Conservation (phyloP, 1,284 basidiomycete species). For the Irpex sp. region DNA sequence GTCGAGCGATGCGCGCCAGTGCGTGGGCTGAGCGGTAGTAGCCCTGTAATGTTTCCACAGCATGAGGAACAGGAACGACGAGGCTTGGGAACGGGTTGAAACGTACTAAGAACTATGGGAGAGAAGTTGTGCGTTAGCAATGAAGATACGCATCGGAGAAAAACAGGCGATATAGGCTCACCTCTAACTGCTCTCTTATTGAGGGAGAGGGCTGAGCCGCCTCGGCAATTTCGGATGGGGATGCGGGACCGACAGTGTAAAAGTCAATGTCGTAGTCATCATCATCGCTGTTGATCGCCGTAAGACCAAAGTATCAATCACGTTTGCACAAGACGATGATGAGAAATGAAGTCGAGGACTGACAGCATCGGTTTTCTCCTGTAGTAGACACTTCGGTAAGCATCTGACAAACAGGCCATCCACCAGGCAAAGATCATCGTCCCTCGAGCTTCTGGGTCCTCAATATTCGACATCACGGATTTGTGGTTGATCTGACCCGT, state of each 20-base stretch:
- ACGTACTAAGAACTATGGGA: slow-evolving; percentile 12
- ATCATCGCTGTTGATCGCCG: slow-evolving; percentile 37
- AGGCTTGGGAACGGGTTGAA: slow-evolving; percentile 6
- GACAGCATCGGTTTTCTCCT: slow-evolving; percentile 58
- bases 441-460: slow-evolving; percentile 65
- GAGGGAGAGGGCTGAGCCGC: slow-evolving; percentile 46
- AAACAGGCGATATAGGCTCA: slow-evolving; percentile 25
- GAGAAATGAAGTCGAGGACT: slow-evolving; percentile 30
- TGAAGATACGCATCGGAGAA: not conserved
- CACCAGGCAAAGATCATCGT: slow-evolving; percentile 87
- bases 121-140: not conserved
- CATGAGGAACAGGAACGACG: slow-evolving; percentile 3
- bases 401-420: slow-evolving; percentile 57
- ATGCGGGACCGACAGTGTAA: slow-evolving; percentile 63
- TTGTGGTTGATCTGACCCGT: slow-evolving; percentile 71
- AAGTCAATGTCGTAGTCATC: slow-evolving; percentile 74
- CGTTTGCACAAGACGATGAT: not conserved
- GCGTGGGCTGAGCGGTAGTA: slow-evolving; percentile 77
- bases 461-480: slow-evolving; percentile 61
- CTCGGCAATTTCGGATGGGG: slow-evolving; percentile 39
- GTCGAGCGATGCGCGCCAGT: slow-evolving; percentile 72
- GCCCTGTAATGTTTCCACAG: slow-evolving; percentile 40
- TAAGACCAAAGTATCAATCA: slow-evolving; percentile 3
- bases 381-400: slow-evolving; percentile 54
- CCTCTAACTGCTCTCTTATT: slow-evolving; percentile 72